A percentile compares a stretch with the other conserved stretches of the same genome.
These are phyloP conservation scores for Pseudogymnoascus sp. DNA, from an alignment of 2,329 filamentous ascomycete species.

Conservation along the genomic window DNA sequence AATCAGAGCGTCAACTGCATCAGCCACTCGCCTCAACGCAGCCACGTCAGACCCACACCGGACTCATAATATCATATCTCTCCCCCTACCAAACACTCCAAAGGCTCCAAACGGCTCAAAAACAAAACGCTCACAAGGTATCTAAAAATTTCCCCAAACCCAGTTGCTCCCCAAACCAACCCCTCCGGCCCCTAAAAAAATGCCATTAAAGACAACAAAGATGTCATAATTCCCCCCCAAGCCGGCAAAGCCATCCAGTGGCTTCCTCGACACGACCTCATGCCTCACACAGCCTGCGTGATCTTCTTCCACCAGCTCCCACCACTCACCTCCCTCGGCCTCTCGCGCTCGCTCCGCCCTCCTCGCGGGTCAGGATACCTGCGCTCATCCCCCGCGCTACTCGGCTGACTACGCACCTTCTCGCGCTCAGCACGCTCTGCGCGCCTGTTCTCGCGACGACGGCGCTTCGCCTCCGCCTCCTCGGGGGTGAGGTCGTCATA, in stretches of 20 bases:
- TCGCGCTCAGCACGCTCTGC: slow-evolving; percentile 22
- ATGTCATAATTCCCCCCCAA: neutral
- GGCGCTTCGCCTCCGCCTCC: slow-evolving; percentile 24
- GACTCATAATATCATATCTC: slow-evolving; percentile 1
- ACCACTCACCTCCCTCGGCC: slow-evolving; percentile 61
- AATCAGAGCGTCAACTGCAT: neutral
- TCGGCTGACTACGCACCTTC: slow-evolving; percentile 22
- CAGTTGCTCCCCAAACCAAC: neutral
- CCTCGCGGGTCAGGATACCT: slow-evolving; percentile 23
- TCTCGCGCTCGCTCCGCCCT: slow-evolving; percentile 37
- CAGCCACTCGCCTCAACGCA: neutral
- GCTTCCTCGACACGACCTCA: neutral
- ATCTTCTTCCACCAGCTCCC: slow-evolving; percentile 33
- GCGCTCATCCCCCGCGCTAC: slow-evolving; percentile 26
- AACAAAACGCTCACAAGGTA: slow-evolving; percentile 7
- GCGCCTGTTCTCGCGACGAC: slow-evolving; percentile 23
- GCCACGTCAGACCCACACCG: neutral
- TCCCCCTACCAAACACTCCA: neutral
- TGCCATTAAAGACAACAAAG: slow-evolving; percentile 1
- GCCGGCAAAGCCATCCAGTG: neutral
- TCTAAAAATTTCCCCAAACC: slow-evolving; percentile 1
- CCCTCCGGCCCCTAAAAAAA: neutral
- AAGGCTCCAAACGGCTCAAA: slow-evolving; percentile 7
- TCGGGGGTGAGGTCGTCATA: slow-evolving; percentile 21
- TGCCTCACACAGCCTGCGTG: slow-evolving; percentile 8